Percentiles rank a stretch among this genome's conserved stretches.
Evolutionary conservation across 352 stramenopile genomes (phyloP).

Genomic region (Phytophthora brassicae): DNA sequence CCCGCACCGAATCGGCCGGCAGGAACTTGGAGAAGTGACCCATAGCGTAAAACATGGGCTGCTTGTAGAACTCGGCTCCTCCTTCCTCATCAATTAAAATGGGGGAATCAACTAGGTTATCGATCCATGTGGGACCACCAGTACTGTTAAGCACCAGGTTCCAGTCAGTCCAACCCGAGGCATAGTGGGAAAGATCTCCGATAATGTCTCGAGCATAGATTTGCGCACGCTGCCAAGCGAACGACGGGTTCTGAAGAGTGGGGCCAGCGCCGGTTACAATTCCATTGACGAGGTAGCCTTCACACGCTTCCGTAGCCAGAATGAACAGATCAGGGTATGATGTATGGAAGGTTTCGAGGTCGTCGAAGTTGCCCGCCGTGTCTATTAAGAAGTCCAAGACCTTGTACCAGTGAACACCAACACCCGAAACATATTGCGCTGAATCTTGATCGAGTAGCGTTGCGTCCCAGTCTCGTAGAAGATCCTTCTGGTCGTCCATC

Average conservation of each 20-base stretch:
- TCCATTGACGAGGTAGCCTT: conserved; percentile 53
- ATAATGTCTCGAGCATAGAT: conserved; percentile 88
- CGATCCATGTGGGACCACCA: conserved; percentile 74
- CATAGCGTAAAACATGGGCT: conserved; percentile 84
- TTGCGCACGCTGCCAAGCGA: conserved; percentile 69
- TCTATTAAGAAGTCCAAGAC: conserved; percentile 55
- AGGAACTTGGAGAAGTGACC: conserved; percentile 79
- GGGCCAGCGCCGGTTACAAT: conserved; percentile 52
- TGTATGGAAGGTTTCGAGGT: conserved; percentile 53
- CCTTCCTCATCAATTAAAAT: conserved; percentile 68
- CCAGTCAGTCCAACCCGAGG: conserved; percentile 86
- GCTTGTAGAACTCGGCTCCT: conserved; percentile 73
- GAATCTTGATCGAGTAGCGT: conserved; percentile 52
- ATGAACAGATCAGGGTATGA: conserved; percentile 77
- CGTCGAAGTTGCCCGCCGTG: conserved; percentile 47
- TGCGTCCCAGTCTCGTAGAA: conserved; percentile 44
- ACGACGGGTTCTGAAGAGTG: conserved; percentile 42
- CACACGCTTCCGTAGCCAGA: conserved; percentile 81
- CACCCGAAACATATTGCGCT: conserved; percentile 73
- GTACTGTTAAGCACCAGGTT: conserved; percentile 81
- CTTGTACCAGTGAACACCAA: conserved; percentile 90
- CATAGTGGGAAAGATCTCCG: conserved; percentile 78
- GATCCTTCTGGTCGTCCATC: conserved; percentile 83
- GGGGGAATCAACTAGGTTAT: conserved; percentile 68
- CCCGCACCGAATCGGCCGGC: conserved; percentile 45